Percentiles rank a stretch among this genome's conserved stretches.
Evolutionary conservation across 306 rosid genomes (phyloP).

Genomic region (Cucumis melo): DNA sequence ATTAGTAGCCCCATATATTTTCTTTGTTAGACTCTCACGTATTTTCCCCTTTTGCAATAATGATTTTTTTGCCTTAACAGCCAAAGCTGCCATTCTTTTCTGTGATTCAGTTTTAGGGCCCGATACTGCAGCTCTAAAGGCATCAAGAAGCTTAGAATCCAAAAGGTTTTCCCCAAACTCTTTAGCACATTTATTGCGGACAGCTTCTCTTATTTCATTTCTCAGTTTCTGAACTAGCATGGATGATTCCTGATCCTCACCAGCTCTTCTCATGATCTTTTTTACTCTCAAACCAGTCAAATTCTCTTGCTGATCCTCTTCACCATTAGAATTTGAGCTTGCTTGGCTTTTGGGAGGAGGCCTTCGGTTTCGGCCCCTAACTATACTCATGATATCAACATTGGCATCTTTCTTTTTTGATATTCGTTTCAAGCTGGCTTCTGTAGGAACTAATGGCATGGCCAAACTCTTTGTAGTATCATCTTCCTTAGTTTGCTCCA

Average conservation of each 20-base stretch:
- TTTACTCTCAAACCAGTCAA: conserved; percentile 75
- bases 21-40: conserved; percentile 80
- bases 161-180: conserved; percentile 56
- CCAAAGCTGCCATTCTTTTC: conserved; percentile 41
- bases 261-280: conserved; percentile 84
- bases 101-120: conserved; percentile 64
- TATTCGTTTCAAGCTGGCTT: conserved; percentile 17
- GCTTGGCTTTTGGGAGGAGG: conserved; percentile 33
- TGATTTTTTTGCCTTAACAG: conserved; percentile 63
- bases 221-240: conserved; percentile 61
- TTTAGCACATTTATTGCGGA: conserved; percentile 50
- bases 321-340: conserved; percentile 18
- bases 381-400: conserved; percentile 62
- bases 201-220: conserved; percentile 86
- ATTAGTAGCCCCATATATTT: conserved; percentile 59
- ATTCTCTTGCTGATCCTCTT: conserved; percentile 36
- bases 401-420: conserved; percentile 20
- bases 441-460: conserved; percentile 13
- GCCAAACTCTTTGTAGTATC: conserved; percentile 18
- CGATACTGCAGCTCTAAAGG: conserved; percentile 76
- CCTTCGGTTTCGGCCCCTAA: conserved; percentile 42
- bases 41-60: conserved; percentile 79
- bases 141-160: conserved; percentile 88
- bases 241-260: conserved; percentile 65
- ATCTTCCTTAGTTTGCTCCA: conserved; percentile 19